A percentile compares a stretch with the other conserved stretches of the same genome.
phyloP scores from a whole-genome alignment of 2,329 filamentous ascomycete genomes.

The Aspergillus sclerotialis region DNA sequence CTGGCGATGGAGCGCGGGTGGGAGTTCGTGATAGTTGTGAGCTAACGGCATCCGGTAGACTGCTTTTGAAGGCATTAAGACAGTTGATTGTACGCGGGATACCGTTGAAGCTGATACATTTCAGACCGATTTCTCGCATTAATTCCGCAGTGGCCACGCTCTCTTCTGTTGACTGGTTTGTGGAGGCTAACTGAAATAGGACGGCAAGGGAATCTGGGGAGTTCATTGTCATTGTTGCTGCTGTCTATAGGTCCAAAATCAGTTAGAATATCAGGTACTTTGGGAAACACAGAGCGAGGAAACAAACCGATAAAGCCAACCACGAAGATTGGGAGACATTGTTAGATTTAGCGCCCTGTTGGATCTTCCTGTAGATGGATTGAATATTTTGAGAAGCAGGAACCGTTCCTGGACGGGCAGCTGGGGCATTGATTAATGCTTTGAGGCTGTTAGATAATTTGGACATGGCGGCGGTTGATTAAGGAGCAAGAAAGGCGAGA shows the following conservation, averaged over 20 bases:
- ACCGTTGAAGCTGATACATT: constrained; percentile 43
- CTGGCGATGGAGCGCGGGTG: constrained; percentile 46
- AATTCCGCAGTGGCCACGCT: constrained; percentile 29
- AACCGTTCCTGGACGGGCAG: constrained; percentile 58
- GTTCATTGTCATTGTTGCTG: constrained; percentile 79
- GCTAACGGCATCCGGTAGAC: constrained; percentile 53
- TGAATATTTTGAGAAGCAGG: constrained; percentile 58
- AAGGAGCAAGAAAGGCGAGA: too few species aligned
- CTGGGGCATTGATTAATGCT: constrained; percentile 63
- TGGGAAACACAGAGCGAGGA: neutral
- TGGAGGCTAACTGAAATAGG: constrained; percentile 47
- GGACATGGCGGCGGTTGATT: constrained; percentile 60
- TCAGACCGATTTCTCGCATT: constrained; percentile 39
- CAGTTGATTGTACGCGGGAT: constrained; percentile 80
- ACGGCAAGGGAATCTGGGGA: constrained; percentile 66
- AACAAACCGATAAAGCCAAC: constrained; percentile 56
- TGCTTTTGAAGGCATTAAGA: constrained; percentile 62
- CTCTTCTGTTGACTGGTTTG: constrained; percentile 17
- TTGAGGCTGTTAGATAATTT: constrained; percentile 67
- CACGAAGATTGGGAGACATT: constrained; percentile 59
- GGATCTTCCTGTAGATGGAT: constrained; percentile 58
- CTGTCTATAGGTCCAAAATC: constrained; percentile 49
- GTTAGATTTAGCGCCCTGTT: constrained; percentile 54
- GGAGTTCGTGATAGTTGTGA: constrained; percentile 49
- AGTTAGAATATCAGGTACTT: neutral